Conservation (phyloP, 805 yeast genomes). For the Scheffersomyces lignosus region DNA sequence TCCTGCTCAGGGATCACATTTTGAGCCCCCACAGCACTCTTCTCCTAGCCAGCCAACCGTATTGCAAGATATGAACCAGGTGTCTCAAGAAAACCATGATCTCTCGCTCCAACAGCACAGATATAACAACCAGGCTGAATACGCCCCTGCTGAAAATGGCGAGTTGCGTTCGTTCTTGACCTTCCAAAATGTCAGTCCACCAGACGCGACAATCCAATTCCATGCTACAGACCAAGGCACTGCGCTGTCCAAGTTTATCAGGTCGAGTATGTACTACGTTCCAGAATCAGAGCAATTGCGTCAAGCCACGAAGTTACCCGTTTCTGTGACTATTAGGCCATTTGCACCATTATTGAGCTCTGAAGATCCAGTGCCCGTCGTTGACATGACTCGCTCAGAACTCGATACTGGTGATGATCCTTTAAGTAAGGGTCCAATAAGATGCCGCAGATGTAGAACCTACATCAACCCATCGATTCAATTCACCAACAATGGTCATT, state of each 20-base stretch:
- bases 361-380: constrained; percentile 64
- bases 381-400: constrained; percentile 50
- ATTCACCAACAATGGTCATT: constrained; percentile 58
- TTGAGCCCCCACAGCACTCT: not conserved
- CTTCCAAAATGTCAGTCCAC: constrained; percentile 78
- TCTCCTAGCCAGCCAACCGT: not conserved
- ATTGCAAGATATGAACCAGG: not conserved
- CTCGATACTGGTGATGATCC: constrained; percentile 17
- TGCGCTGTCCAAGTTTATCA: constrained; percentile 75
- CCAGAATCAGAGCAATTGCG: constrained; percentile 75
- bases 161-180: constrained; percentile 58
- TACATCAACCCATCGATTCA: constrained; percentile 85
- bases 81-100: not conserved
- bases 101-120: constrained; percentile 16
- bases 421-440: constrained; percentile 62
- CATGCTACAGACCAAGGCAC: constrained; percentile 78
- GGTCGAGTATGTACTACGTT: constrained; percentile 78
- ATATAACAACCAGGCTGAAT: constrained; percentile 22
- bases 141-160: constrained; percentile 26
- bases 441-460: constrained; percentile 91
- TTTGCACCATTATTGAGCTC: constrained; percentile 62
- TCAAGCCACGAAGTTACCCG: constrained; percentile 69
- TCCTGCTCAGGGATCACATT: not conserved
- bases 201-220: constrained; percentile 73
- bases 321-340: constrained; percentile 81